These are phyloP conservation scores for Periglandula ipomoeae DNA, from an alignment of 2,329 filamentous ascomycete genomes.

Conservation along the genomic window DNA sequence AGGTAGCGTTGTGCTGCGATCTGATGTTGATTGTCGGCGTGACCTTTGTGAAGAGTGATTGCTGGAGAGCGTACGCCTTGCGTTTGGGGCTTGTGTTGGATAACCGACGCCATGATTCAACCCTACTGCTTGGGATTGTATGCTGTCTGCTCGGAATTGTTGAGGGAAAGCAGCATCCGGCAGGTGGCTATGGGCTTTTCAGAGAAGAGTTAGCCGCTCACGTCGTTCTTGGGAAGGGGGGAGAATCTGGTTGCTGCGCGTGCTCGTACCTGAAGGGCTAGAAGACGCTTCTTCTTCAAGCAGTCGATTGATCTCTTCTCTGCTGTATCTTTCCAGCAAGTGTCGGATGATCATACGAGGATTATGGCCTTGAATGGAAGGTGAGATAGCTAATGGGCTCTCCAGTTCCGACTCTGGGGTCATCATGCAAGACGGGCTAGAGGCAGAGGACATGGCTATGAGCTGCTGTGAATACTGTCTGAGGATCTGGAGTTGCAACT, in stretches of 20 bases:
- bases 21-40: background rate
- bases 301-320: conserved; percentile 9
- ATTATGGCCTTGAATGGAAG: conserved; percentile 4
- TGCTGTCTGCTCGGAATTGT: background rate
- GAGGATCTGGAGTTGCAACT: background rate
- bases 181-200: background rate
- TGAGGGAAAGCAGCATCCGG: background rate
- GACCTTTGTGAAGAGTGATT: background rate
- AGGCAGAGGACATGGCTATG: conserved; percentile 10
- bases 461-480: background rate
- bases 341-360: conserved; percentile 8
- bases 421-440: conserved; percentile 11
- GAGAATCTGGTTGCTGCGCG: too few relatives aligned
- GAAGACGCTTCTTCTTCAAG: conserved; percentile 9
- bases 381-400: conserved; percentile 7
- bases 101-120: background rate
- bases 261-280: background rate
- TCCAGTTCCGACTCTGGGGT: conserved; percentile 12
- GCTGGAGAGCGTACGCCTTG: background rate
- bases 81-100: background rate
- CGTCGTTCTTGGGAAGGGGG: background rate
- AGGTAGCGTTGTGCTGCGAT: background rate
- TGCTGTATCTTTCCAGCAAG: conserved; percentile 8
- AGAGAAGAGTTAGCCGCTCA: background rate
- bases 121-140: background rate